phyloP scores from a whole-genome alignment of 106 monocot genomes.

The Phalaenopsis aphrodite region DNA sequence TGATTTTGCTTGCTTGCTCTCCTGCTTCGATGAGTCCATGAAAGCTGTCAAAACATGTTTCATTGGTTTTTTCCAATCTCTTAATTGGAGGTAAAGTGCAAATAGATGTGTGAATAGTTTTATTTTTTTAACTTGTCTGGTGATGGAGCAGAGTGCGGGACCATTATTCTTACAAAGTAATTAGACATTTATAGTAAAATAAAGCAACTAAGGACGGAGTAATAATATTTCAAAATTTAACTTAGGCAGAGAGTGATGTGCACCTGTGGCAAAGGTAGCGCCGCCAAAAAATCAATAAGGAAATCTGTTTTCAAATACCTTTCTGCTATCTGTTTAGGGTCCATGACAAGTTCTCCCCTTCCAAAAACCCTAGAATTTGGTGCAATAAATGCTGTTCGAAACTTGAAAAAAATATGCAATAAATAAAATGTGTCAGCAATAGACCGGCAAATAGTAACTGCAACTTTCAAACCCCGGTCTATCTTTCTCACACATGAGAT shows the following conservation, averaged over 20 bases:
- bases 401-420: slow-evolving; percentile 71
- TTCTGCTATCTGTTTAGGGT: slow-evolving; percentile 57
- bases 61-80: too few relatives aligned
- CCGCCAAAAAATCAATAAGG: slow-evolving; percentile 56
- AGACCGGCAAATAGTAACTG: slow-evolving; percentile 35
- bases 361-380: slow-evolving; percentile 84
- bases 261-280: slow-evolving; percentile 91
- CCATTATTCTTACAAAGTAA: background rate
- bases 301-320: slow-evolving; percentile 73
- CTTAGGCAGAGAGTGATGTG: background rate
- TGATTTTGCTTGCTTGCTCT: too few relatives aligned
- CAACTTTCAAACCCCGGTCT: slow-evolving; percentile 31
- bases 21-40: too few relatives aligned
- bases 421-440: slow-evolving; percentile 63
- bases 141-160: background rate
- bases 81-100: too few relatives aligned
- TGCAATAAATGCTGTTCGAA: slow-evolving; percentile 74
- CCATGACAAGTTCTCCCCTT: slow-evolving; percentile 78
- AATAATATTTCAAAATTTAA: background rate
- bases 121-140: background rate
- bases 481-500: slow-evolving; percentile 42
- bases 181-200: background rate
- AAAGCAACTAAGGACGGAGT: background rate
- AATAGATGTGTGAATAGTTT: too few relatives aligned
- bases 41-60: too few relatives aligned